Evolutionary conservation across 1,139 yeast genomes (phyloP).

Genomic region (Meyerozyma athensensis): DNA sequence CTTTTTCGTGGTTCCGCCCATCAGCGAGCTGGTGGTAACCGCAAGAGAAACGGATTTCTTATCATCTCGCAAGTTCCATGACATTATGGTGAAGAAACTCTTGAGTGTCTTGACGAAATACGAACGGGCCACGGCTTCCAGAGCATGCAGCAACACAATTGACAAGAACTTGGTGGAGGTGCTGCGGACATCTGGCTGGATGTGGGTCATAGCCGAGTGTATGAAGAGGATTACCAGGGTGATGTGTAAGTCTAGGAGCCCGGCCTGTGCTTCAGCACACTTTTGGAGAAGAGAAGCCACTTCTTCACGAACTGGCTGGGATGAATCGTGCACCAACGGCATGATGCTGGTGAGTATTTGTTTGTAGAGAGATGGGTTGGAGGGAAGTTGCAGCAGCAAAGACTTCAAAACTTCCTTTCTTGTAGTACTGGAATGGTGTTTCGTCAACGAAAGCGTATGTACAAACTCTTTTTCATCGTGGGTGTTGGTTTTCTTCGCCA

Average conservation of each 20-base stretch:
- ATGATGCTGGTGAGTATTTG: conserved; percentile 52
- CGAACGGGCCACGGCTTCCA: conserved; percentile 48
- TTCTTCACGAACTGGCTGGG: conserved; percentile 60
- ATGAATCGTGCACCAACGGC: conserved; percentile 59
- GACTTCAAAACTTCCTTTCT: conserved; percentile 66
- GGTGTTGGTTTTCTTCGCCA: conserved; percentile 21
- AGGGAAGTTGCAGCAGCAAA: conserved; percentile 44
- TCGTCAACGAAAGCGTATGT: conserved; percentile 61
- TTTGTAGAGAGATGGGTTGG: conserved; percentile 50
- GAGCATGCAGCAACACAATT: conserved; percentile 45
- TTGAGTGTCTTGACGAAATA: conserved; percentile 57
- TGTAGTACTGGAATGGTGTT: conserved; percentile 72
- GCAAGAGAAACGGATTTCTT: conserved; percentile 44
- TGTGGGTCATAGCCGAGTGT: conserved; percentile 95
- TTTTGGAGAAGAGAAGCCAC: conserved; percentile 49
- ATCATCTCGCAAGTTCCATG: conserved; percentile 51
- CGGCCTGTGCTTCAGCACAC: conserved; percentile 47
- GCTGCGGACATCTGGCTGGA: conserved; percentile 65
- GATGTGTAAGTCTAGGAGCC: conserved; percentile 63
- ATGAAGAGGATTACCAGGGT: conserved; percentile 65
- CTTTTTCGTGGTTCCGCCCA: conserved; percentile 34
- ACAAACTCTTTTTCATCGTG: conserved; percentile 43
- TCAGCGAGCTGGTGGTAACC: conserved; percentile 39
- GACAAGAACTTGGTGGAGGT: conserved; percentile 64
- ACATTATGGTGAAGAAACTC: conserved; percentile 52